Evolutionary conservation across 2,329 filamentous ascomycete species (phyloP), one percentile per base, ranked within the genome.

Genomic region (Colletotrichum siamense): DNA sequence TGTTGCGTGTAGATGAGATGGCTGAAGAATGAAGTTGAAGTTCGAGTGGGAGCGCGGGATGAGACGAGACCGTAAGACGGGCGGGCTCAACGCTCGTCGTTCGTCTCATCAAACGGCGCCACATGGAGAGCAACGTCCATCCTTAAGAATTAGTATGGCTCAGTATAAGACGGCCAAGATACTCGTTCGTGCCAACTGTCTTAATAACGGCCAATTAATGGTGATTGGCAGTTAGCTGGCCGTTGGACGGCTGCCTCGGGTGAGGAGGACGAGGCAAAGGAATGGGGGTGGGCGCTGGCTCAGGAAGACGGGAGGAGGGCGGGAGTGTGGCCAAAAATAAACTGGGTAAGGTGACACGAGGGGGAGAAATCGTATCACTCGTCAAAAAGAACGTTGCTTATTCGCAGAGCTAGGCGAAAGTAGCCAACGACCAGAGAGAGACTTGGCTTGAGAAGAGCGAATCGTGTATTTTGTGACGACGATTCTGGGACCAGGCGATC

Each of bases 291-390:
- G 52, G 65, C 36, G 71, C 32, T 13, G n/a, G 63, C 49, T 16
- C 49, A 26, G 63, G 9, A 59, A 12, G 36, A 13, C 55, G 16
- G 18, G 4, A 34, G 13, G 57, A 22, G 36, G 13, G 55, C 34
- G 22, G 36, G 18, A 30, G 36, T 57, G 36, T 57, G 57, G 12
- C 39, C 70, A 64, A 76, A 57, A 69, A 69, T 62, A 75, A 65
- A 57, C 13, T 39, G 64, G 73, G 55, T 68, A 63, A 61, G 57
- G 70, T 65, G 36, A 73, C 57, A 73, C 70, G 61, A 70, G 26
- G 55, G n/a, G 28, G 10, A 36, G 28, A 69, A 49, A 24, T 65
- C 22, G 49, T 59, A 55, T 69, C 61, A 30, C 22, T 30, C 12
- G 30, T 13, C 3, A 10, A n/a, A 12, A 30, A 26, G 52, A 52